These are phyloP conservation scores for Fusarium cyanostomum DNA, from an alignment of 2,329 filamentous ascomycete genomes.

Conservation along the genomic window DNA sequence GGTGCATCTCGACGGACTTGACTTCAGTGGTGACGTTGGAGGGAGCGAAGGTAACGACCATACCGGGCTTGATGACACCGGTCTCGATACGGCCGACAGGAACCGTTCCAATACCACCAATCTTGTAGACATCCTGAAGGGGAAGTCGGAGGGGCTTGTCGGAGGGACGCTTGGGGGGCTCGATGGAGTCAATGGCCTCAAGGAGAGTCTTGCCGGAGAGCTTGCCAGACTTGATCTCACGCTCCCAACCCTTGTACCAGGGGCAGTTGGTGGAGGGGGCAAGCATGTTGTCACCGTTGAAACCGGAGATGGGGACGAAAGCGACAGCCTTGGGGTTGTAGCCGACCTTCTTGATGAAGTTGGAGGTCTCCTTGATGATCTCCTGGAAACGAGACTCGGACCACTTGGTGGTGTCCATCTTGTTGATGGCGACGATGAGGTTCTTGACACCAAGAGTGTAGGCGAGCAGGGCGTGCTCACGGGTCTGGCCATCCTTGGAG, in stretches of 20 bases:
- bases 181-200: slow-evolving; percentile 97
- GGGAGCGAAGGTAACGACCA: slow-evolving; percentile 98
- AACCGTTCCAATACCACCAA: slow-evolving; percentile 99
- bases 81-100: slow-evolving; percentile 99
- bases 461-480: slow-evolving; percentile 99
- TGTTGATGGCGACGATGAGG: slow-evolving; percentile 99
- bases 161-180: slow-evolving; percentile 89
- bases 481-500: slow-evolving; percentile 99
- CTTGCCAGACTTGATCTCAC: slow-evolving; percentile 91
- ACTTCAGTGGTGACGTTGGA: slow-evolving; percentile 99
- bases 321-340: slow-evolving; percentile 99
- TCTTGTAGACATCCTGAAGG: slow-evolving; percentile 99
- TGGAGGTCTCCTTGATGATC: slow-evolving; percentile 99
- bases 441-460: slow-evolving; percentile 99
- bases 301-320: slow-evolving; percentile 99
- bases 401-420: slow-evolving; percentile 99
- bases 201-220: slow-evolving; percentile 94
- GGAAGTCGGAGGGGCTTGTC: slow-evolving; percentile 99
- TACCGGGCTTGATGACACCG: slow-evolving; percentile 88
- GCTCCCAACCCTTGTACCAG: slow-evolving; percentile 99
- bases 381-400: slow-evolving; percentile 95
- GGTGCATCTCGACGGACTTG: slow-evolving; percentile 99
- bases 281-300: slow-evolving; percentile 99
- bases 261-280: slow-evolving; percentile 88
- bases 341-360: slow-evolving; percentile 99